These are phyloP conservation scores for Cladosporium oxysporum DNA, from an alignment of 2,329 filamentous ascomycete genomes.

Conservation along the genomic window DNA sequence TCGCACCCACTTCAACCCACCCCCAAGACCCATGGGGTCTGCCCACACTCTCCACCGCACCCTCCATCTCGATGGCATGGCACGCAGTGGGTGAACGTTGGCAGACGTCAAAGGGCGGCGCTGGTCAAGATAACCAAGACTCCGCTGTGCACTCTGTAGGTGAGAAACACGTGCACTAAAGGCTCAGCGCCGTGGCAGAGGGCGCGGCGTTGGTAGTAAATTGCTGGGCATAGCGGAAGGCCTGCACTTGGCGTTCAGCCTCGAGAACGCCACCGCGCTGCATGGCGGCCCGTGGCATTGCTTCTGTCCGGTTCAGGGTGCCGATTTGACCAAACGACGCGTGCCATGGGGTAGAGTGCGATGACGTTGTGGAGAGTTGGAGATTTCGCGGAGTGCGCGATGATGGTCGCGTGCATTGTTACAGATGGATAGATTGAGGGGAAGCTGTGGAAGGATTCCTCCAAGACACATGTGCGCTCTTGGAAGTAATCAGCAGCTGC, in stretches of 20 bases:
- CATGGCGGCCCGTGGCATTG: slow-evolving; percentile 16
- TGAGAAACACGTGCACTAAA: slow-evolving; percentile 5
- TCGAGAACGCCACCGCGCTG: slow-evolving; percentile 2
- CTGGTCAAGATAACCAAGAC: slow-evolving; percentile 6
- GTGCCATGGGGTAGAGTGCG: slow-evolving; percentile 8
- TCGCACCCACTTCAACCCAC: slow-evolving; percentile 8
- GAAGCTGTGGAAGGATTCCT: slow-evolving; percentile 9
- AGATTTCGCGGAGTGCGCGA: slow-evolving; percentile 11
- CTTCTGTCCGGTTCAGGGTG: slow-evolving; percentile 8
- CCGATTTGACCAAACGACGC: background rate
- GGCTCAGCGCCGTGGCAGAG: slow-evolving; percentile 18
- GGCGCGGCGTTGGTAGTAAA: slow-evolving; percentile 14
- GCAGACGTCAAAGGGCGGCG: slow-evolving; percentile 17
- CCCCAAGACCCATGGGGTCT: slow-evolving; percentile 16
- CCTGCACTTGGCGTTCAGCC: slow-evolving; percentile 7
- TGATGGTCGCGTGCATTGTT: background rate
- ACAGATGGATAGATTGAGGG: slow-evolving; percentile 3
- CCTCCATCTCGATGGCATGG: slow-evolving; percentile 15
- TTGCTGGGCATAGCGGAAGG: slow-evolving; percentile 4
- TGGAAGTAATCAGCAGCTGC: slow-evolving; percentile 5
- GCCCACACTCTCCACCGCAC: slow-evolving; percentile 8
- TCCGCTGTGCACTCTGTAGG: background rate
- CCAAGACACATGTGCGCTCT: slow-evolving; percentile 13
- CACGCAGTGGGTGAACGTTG: slow-evolving; percentile 10
- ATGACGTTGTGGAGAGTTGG: slow-evolving; percentile 10